Conservation (phyloP, 2,329 filamentous ascomycete genomes). For the Verticillium zaregamsianum region DNA sequence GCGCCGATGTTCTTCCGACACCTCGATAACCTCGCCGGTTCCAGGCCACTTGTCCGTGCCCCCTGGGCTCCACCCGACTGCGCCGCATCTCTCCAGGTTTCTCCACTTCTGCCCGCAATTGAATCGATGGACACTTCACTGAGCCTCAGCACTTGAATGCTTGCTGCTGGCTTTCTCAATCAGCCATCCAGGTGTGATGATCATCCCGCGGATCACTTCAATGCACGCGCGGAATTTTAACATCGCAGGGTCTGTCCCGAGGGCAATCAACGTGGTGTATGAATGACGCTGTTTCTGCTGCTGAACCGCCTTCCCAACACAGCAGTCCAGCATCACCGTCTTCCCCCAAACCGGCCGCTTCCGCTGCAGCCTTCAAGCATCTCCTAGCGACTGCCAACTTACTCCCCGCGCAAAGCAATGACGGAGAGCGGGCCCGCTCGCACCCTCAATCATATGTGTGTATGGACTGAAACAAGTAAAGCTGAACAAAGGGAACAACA, state of each 20-base stretch:
- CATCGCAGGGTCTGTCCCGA: not conserved
- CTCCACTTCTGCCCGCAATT: not conserved
- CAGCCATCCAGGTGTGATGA: too few species aligned
- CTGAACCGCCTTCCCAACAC: not conserved
- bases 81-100: not conserved
- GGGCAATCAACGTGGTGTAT: conserved; percentile 4
- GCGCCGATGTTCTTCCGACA: not conserved
- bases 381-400: not conserved
- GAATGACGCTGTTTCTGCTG: not conserved
- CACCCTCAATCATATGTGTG: conserved; percentile 1
- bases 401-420: not conserved
- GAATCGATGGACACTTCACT: not conserved
- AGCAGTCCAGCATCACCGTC: not conserved
- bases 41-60: not conserved
- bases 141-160: not conserved
- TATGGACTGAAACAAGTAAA: conserved; percentile 13
- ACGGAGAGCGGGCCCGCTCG: not conserved
- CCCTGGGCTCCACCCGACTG: not conserved
- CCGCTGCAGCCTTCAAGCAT: not conserved
- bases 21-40: not conserved
- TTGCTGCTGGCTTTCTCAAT: not conserved
- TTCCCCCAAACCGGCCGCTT: not conserved
- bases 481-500: conserved; percentile 12
- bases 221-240: not conserved
- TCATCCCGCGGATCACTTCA: too few species aligned